Evolutionary conservation across 495 filamentous ascomycete genomes (phyloP), one percentile per base, ranked within the genome.

Genomic region (Aspergillus sclerotiicarbonarius): DNA sequence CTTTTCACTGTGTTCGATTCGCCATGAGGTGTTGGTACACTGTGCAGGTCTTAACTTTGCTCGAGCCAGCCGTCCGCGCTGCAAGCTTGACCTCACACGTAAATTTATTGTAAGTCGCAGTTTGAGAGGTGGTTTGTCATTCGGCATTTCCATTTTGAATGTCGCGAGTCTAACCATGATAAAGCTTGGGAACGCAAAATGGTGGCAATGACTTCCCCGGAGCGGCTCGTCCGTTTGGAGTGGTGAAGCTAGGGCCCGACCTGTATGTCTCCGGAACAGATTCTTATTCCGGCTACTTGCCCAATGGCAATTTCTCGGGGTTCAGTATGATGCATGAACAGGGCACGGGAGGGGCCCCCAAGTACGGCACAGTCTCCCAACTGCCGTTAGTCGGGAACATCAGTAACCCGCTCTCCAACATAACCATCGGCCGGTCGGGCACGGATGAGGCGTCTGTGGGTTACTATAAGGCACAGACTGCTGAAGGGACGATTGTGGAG

Each of bases 251-350:
- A 16, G 88, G 88, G 3, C 82, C 87, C 6, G 88, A 91, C 63
- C 71, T 77, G 9, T 62, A 73, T 20, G 54, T 47, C n/a, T 53
- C 56, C 4, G 79, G 79, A 16, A 78, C 74, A 45, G 87, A 90
- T 62, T 74, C 83, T 31, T 90, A 89, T 62, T 86, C 86, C 6
- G 88, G 87, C 4, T 87, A 85, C 62, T 72, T 81, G 18, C 64
- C 84, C 4, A 65, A 58, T 4, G 87, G 87, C 7, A 78, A 80
- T 13, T 81, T 91, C 61, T 84, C 80, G 8, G 88, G 84, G 8
- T 90, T 90, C 68, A 86, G 82, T 43, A 74, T 90, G 77, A 85
- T 89, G 78, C 88, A 91, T 62, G 87, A 90, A 67, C 84, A 82
- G 51, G 88, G 88, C 4, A 91, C 85, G 8, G 88, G 88, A 2